Base-by-base conservation (phyloP, 352 stramenopile species). In the Phytophthora syringae region DNA sequence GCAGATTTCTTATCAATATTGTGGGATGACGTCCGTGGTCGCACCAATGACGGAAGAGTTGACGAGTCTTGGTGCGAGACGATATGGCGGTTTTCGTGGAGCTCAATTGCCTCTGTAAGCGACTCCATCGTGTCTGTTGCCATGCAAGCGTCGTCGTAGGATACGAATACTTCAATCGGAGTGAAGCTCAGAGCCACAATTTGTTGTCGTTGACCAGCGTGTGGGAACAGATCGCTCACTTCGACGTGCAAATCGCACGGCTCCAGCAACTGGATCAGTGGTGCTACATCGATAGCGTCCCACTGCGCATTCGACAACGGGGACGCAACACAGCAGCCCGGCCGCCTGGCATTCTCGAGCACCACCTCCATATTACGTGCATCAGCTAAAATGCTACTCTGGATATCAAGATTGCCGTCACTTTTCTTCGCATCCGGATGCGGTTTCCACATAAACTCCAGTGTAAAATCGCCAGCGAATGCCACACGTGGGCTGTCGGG, bases 101-200 rank as follows among this genome's bases (percentile, higher is more conserved):
- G 61, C 22, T 57, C 22, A 21, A 77, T 58, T 24, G 66, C 53
- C 71, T 80, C 57, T 20, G 64, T 77, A 11, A 89, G 25, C 15
- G 51, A 50, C 39, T 86, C 71, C n/a, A 89, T 67, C 22, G 77
- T 89, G 5, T 83, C 76, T 21, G 74, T 55, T 2, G 73, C 74
- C 39, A 93, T 75, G 52, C 81, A 80, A 18, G 63, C 69, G 39
- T 95, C 87, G n/a, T 94, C 84, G 45, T 95, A 92, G 7, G 87
- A 95, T 6, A 86, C 63, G 36, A 89, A 95, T 7, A 93, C 76
- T 65, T 93, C 78, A 43, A 95, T 88, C 5, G 87, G 81, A 48
- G 80, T 92, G 58, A 95, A 88, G 12, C 58, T 76, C 18, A 95
- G 59, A 15, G 82, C 71, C 12, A 93, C 65, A 70, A 92, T 93